Conservation (phyloP, 1,284 basidiomycete genomes). For the Fomitopsis palustris region DNA sequence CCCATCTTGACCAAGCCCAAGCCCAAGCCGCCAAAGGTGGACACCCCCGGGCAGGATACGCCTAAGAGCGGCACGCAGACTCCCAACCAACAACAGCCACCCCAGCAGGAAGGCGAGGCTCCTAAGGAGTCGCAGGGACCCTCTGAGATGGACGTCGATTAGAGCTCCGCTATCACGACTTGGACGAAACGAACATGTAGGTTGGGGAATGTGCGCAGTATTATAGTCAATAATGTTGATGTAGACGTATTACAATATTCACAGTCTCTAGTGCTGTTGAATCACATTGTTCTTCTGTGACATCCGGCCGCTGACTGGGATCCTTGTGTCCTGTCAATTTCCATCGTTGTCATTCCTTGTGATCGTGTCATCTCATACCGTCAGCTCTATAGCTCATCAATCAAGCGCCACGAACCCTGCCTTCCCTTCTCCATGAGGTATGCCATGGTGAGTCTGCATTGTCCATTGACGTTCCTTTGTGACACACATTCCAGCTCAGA, state of each 20-base stretch:
- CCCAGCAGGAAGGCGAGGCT: constrained; percentile 35
- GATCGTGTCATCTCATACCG: too few species aligned
- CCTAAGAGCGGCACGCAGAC: constrained; percentile 63
- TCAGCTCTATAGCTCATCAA: too few species aligned
- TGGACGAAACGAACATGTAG: not conserved
- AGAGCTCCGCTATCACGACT: not conserved
- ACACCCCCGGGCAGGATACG: constrained; percentile 53
- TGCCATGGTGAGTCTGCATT: not conserved
- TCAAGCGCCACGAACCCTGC: not conserved
- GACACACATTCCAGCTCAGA: not conserved
- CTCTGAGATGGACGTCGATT: constrained; percentile 9
- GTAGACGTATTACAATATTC: constrained; percentile 7
- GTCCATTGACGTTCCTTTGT: not conserved
- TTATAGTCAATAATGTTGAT: constrained; percentile 15
- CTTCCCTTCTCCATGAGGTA: not conserved
- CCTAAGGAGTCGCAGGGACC: constrained; percentile 3
- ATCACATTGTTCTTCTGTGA: not conserved
- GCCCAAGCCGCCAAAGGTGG: constrained; percentile 71
- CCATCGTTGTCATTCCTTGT: too few species aligned
- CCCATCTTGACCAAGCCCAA: constrained; percentile 87
- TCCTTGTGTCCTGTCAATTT: too few species aligned
- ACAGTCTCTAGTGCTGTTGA: constrained; percentile 1
- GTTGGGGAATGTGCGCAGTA: constrained; percentile 5
- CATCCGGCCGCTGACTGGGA: too few species aligned
- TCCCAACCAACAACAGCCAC: constrained; percentile 43